phyloP scores from a whole-genome alignment of 345 rosid species.

The Salix viminalis region DNA sequence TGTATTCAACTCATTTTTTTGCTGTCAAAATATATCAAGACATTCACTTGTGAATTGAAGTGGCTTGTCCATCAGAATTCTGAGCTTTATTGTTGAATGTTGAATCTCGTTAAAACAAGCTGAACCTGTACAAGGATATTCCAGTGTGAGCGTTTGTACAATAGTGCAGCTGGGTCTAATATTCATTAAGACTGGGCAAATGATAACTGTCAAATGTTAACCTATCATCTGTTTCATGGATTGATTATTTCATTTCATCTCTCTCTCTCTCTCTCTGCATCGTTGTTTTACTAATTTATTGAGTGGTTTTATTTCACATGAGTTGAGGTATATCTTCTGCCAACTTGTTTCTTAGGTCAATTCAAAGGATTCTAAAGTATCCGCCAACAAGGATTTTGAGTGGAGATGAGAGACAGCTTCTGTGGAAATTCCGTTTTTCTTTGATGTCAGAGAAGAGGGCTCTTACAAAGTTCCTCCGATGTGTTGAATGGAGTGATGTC shows the following conservation, averaged over 20 bases:
- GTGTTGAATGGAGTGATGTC: conserved; percentile 98
- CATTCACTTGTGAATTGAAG: too few relatives aligned
- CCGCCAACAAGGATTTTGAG: conserved; percentile 85
- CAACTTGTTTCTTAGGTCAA: conserved; percentile 50
- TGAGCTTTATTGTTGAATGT: too few relatives aligned
- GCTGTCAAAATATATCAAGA: too few relatives aligned
- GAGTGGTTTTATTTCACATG: not conserved
- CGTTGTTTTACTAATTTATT: not conserved
- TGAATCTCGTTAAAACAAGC: too few relatives aligned
- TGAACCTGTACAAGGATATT: not conserved
- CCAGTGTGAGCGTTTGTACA: not conserved
- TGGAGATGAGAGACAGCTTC: conserved; percentile 97
- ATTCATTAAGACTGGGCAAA: not conserved
- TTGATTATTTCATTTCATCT: not conserved
- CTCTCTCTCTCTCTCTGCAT: not conserved
- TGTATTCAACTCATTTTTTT: too few relatives aligned
- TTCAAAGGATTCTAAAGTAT: conserved; percentile 76
- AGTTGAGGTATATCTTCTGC: conserved; percentile 10
- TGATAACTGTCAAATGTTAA: not conserved
- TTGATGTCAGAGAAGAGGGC: conserved; percentile 94
- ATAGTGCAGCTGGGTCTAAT: not conserved
- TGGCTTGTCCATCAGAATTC: too few relatives aligned
- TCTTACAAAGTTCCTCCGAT: conserved; percentile 87
- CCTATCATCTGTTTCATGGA: not conserved
- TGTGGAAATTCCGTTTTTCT: conserved; percentile 96